Percentiles rank a stretch among this genome's conserved stretches.
phyloP scores from a whole-genome alignment of 1,139 yeast genomes.

The Taphrina communis region DNA sequence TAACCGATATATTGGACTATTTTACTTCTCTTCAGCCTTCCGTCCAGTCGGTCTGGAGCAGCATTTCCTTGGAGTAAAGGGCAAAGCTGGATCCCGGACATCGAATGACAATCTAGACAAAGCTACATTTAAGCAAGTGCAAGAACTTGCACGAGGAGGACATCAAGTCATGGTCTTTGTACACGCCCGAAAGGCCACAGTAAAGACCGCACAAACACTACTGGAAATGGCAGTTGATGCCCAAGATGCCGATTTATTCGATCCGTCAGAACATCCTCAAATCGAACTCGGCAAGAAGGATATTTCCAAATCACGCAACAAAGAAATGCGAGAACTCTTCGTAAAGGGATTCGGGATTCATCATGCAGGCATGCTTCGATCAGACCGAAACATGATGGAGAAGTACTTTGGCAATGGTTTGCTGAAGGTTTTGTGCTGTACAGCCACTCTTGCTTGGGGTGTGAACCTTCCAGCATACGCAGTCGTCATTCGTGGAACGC shows the following conservation, averaged over 20 bases:
- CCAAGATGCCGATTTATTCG: conserved; percentile 63
- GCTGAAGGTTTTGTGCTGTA: conserved; percentile 87
- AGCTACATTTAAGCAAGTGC: conserved; percentile 76
- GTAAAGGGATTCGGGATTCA: conserved; percentile 88
- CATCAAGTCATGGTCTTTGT: conserved; percentile 97
- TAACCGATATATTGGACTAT: conserved; percentile 85
- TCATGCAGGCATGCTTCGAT: conserved; percentile 95
- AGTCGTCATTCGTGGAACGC: conserved; percentile 94
- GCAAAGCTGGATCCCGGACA: conserved; percentile 76
- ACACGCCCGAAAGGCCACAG: conserved; percentile 92
- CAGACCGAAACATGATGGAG: conserved; percentile 89
- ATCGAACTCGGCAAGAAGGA: conserved; percentile 65
- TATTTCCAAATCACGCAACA: conserved; percentile 73
- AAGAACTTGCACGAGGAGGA: conserved; percentile 69
- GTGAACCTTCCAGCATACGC: conserved; percentile 98
- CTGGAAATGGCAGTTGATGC: conserved; percentile 70
- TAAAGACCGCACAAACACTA: conserved; percentile 76
- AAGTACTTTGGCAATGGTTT: conserved; percentile 85
- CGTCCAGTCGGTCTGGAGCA: conserved; percentile 94
- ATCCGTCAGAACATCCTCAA: conserved; percentile 60
- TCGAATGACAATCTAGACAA: conserved; percentile 79
- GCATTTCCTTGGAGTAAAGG: conserved; percentile 82
- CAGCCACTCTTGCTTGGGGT: conserved; percentile 99
- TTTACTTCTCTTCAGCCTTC: conserved; percentile 89
- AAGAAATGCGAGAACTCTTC: conserved; percentile 81